A percentile compares a stretch with the other conserved stretches of the same genome.
Conservation (phyloP, 352 stramenopile species). For the Pythium apleroticum region DNA sequence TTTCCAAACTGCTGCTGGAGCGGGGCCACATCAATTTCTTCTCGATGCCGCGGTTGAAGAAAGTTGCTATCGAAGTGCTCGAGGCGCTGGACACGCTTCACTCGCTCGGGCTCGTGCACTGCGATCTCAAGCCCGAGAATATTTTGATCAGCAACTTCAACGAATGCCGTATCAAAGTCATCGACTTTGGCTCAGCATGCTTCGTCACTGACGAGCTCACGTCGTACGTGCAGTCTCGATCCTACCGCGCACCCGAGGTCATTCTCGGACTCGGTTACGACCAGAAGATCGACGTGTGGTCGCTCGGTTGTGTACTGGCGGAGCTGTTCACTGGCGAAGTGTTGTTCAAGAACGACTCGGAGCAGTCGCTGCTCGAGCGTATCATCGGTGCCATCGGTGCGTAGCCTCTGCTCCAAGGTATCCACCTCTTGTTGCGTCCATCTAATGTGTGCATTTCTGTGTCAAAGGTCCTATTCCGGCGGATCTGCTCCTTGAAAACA, state of each 20-base stretch:
- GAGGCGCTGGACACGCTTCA: constrained; percentile 86
- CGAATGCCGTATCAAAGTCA: constrained; percentile 94
- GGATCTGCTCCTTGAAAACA: constrained; percentile 47
- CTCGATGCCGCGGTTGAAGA: constrained; percentile 90
- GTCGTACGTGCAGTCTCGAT: constrained; percentile 97
- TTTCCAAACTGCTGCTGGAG: constrained; percentile 85
- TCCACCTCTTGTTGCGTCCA: background rate
- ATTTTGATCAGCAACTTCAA: constrained; percentile 89
- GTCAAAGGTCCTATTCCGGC: constrained; percentile 59
- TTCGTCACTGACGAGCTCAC: constrained; percentile 93
- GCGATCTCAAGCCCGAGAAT: constrained; percentile 99
- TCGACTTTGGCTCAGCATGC: constrained; percentile 98
- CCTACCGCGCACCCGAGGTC: constrained; percentile 97
- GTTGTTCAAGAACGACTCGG: constrained; percentile 85
- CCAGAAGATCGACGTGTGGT: constrained; percentile 89
- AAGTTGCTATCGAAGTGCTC: constrained; percentile 96
- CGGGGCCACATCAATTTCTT: constrained; percentile 93
- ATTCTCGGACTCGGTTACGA: constrained; percentile 95
- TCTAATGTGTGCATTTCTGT: background rate
- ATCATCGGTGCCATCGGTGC: constrained; percentile 82
- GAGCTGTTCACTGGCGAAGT: constrained; percentile 89
- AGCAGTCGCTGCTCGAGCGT: constrained; percentile 92
- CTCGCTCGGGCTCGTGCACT: constrained; percentile 95
- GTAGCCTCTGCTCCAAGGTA: constrained; percentile 5
- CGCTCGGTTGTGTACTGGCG: constrained; percentile 83